Percentiles rank a stretch among this genome's conserved stretches.
Conservation (phyloP, 2,329 filamentous ascomycete genomes). For the Colletotrichum eremochloae region DNA sequence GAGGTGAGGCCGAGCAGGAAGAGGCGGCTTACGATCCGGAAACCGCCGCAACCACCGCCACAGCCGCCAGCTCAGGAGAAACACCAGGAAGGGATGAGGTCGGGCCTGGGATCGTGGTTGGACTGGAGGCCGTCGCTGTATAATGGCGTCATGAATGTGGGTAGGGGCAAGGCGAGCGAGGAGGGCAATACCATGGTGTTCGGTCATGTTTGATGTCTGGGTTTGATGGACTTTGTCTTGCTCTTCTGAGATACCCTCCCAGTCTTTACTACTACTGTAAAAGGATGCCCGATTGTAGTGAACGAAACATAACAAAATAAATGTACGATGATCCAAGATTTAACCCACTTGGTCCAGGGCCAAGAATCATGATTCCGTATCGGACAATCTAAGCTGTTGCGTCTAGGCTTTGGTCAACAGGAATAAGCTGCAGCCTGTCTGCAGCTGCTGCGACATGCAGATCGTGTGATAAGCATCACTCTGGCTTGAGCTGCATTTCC, state of each 20-base stretch:
- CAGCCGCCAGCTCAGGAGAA: not conserved
- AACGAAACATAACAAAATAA: not conserved
- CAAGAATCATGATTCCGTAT: not conserved
- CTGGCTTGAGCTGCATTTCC: not conserved
- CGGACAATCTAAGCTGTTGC: not conserved
- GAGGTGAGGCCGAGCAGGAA: conserved; percentile 39
- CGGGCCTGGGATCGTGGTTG: conserved; percentile 7
- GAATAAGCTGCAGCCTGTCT: not conserved
- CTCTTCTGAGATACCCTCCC: not conserved
- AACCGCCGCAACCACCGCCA: not conserved
- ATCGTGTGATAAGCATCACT: not conserved
- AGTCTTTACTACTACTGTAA: not conserved
- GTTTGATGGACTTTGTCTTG: too few relatives aligned
- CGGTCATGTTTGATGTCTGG: conserved; percentile 1
- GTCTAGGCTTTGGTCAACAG: not conserved
- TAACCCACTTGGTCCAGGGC: not conserved
- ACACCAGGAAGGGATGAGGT: not conserved
- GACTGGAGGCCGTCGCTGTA: conserved; percentile 18
- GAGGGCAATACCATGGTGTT: not conserved
- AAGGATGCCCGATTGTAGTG: not conserved
- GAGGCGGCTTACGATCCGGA: conserved; percentile 38
- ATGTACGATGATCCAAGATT: not conserved
- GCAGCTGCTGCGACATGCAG: not conserved
- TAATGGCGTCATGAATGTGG: not conserved
- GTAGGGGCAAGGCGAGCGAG: not conserved